Evolutionary conservation across 2,329 filamentous ascomycete species (phyloP).

Genomic region (Hypoxylon sp.): DNA sequence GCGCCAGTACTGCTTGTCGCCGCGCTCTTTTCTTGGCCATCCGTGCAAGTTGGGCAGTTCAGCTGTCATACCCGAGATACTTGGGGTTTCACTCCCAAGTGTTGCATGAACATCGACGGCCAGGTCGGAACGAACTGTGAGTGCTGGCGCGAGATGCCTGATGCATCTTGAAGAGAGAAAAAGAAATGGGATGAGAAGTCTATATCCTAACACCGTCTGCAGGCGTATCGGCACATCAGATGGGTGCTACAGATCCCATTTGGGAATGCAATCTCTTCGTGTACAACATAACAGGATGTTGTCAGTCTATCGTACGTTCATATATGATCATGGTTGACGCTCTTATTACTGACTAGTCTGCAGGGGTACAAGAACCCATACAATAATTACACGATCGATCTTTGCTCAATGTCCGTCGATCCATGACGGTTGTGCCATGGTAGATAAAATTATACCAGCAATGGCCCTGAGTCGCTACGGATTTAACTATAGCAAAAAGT

Average conservation of each 20-base stretch:
- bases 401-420: conserved; percentile 44
- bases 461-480: not conserved
- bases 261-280: conserved; percentile 49
- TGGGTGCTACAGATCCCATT: conserved; percentile 43
- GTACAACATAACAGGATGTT: conserved; percentile 50
- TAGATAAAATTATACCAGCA: not conserved
- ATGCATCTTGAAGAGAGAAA: not conserved
- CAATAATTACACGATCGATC: conserved; percentile 46
- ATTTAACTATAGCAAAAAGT: not conserved
- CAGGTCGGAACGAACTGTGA: conserved; percentile 49
- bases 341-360: not conserved
- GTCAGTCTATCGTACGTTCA: conserved; percentile 46
- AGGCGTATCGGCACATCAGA: conserved; percentile 46
- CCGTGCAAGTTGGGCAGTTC: conserved; percentile 35
- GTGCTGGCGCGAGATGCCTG: not conserved
- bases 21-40: conserved; percentile 21
- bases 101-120: conserved; percentile 47
- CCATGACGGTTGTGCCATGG: not conserved
- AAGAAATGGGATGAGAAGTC: not conserved
- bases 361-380: conserved; percentile 48
- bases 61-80: conserved; percentile 41
- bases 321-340: not conserved
- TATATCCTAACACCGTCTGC: conserved; percentile 4
- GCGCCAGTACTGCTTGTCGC: conserved; percentile 33
- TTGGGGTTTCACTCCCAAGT: conserved; percentile 45